Evolutionary conservation across 371 early-diverging fungal genomes (phyloP).

Genomic region (Dentiscutata heterogama): DNA sequence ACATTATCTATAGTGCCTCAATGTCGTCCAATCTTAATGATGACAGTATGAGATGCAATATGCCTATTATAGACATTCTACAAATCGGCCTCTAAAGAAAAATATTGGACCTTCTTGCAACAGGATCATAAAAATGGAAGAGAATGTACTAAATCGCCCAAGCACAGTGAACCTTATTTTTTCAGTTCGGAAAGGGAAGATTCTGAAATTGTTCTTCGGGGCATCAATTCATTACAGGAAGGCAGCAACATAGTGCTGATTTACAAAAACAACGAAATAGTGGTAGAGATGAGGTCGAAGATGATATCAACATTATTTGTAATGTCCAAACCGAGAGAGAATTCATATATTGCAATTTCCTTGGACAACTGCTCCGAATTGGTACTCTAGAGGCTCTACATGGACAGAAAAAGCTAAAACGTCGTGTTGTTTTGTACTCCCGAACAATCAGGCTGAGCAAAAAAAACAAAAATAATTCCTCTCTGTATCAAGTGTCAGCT

Average conservation of each 20-base stretch:
- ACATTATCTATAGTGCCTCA: no score
- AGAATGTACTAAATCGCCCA: background rate
- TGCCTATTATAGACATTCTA: constrained; percentile 18
- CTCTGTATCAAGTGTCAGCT: background rate
- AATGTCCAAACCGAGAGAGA: constrained; percentile 27
- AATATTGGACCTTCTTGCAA: constrained; percentile 1
- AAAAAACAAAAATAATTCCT: background rate
- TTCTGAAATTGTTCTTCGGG: constrained; percentile 20
- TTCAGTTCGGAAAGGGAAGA: background rate
- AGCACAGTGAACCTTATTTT: background rate
- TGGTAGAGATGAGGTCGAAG: background rate
- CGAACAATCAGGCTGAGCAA: background rate
- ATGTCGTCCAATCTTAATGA: constrained; percentile 10
- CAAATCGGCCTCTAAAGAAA: constrained; percentile 20
- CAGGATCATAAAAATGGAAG: constrained; percentile 36
- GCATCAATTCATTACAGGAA: constrained; percentile 14
- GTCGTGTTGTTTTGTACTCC: background rate
- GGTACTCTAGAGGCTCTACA: background rate
- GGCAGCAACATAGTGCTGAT: background rate
- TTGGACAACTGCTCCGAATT: constrained; percentile 29
- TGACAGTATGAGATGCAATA: constrained; percentile 1
- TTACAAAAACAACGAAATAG: constrained; percentile 30
- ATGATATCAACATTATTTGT: background rate
- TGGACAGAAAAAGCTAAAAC: background rate
- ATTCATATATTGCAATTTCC: background rate